phyloP scores from a whole-genome alignment of 495 filamentous ascomycete genomes.

The Aspergillus nidulans region DNA sequence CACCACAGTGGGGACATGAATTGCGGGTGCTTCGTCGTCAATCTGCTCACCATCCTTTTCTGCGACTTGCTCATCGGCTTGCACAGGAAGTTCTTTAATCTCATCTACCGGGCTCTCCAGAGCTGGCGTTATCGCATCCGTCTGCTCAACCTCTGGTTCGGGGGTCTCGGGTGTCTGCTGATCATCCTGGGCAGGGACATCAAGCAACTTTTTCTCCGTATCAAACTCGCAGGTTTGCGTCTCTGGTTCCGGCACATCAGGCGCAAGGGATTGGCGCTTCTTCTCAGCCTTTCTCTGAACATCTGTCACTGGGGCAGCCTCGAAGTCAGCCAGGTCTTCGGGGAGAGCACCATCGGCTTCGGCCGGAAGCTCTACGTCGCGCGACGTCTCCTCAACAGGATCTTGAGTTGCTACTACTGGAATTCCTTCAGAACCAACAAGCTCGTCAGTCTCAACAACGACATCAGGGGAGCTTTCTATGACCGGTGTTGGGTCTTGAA shows the following conservation, averaged over 20 bases:
- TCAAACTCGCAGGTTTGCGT: conserved; percentile 6
- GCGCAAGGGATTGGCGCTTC: conserved; percentile 15
- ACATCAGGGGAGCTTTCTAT: neutral
- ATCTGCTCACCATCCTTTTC: neutral
- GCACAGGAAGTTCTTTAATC: neutral
- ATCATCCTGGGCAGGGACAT: neutral
- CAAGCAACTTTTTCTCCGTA: neutral
- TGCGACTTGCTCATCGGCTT: neutral
- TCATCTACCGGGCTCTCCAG: neutral
- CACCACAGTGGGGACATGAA: neutral
- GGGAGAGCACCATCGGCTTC: neutral
- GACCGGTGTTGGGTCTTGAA: neutral
- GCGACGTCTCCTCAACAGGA: conserved; percentile 2
- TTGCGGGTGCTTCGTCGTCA: neutral
- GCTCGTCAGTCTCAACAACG: neutral
- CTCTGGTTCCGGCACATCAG: conserved; percentile 1
- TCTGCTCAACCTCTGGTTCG: neutral
- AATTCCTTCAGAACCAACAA: conserved; percentile 8
- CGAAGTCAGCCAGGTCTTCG: neutral
- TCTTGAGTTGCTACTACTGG: neutral
- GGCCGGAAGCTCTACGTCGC: neutral
- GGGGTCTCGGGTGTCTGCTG: neutral
- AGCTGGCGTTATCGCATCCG: neutral
- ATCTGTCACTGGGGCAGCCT: conserved; percentile 10
- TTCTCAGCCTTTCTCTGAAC: conserved; percentile 23